These are phyloP conservation scores for Candida freyschussii DNA, from an alignment of 1,139 yeast species.

Conservation along the genomic window DNA sequence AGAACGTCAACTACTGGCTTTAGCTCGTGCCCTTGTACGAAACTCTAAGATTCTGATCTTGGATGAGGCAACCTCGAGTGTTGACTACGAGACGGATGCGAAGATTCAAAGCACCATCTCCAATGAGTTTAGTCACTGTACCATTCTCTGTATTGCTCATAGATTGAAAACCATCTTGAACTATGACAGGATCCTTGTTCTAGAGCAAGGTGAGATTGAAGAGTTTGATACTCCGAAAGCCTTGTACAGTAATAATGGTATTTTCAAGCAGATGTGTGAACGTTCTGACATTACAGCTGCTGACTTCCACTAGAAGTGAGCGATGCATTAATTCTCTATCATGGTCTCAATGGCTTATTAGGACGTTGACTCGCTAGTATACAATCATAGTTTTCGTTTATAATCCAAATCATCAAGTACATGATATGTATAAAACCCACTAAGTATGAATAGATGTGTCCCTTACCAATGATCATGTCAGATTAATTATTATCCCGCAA, in stretches of 20 bases:
- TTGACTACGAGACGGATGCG: slow-evolving; percentile 72
- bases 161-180: slow-evolving; percentile 62
- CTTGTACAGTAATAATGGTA: slow-evolving; percentile 41
- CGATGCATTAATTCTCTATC: too few species aligned
- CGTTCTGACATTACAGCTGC: slow-evolving; percentile 43
- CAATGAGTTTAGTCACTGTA: slow-evolving; percentile 57
- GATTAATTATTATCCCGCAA: too few species aligned
- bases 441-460: too few species aligned
- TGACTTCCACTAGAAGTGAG: too few species aligned
- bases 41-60: slow-evolving; percentile 60
- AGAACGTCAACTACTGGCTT: slow-evolving; percentile 68
- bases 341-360: too few species aligned
- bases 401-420: background rate
- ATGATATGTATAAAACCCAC: background rate
- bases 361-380: too few species aligned
- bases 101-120: slow-evolving; percentile 63
- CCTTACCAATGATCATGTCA: too few species aligned
- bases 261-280: slow-evolving; percentile 59
- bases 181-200: slow-evolving; percentile 61
- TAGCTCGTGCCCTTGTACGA: slow-evolving; percentile 76
- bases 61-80: slow-evolving; percentile 83
- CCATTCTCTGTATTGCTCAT: slow-evolving; percentile 77
- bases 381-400: too few species aligned
- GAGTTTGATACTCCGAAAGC: slow-evolving; percentile 54
- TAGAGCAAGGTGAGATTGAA: slow-evolving; percentile 57